Evolutionary conservation across 1,139 yeast genomes (phyloP), one percentile per base, ranked within the genome.

Genomic region (Yamadazyma triangularis): DNA sequence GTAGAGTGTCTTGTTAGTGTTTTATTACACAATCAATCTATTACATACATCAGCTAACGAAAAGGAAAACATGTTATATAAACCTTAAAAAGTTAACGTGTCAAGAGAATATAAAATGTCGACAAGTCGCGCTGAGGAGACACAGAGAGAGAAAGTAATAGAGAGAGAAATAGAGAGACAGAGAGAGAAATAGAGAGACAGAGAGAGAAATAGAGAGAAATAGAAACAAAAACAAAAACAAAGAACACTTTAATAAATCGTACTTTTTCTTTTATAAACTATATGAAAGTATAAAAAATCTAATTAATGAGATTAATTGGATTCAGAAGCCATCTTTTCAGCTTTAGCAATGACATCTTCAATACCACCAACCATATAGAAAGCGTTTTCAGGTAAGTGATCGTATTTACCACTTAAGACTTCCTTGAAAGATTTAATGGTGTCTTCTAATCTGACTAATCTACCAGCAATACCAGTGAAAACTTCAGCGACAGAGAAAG

Each of bases 321-420:
- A 74, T 73, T 87, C 96, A 66, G 95, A 77, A 71, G 97, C 96
- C 70, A 91, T 70, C 79, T 89, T 88, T 73, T 89, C 97, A 64
- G 96, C 97, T 82, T 91, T 91, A 65, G 96, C 93, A 65, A 87
- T 70, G 58, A 80, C 97, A 71, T 91, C 98, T 69, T 88, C 96
- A 59, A 91, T 88, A 77, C 95, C 95, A 77, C 98, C 98, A 71
- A 89, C 97, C 98, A 91, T 91, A 75, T 91, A 91, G 95, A 91
- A 91, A 57, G 98, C 98, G 64, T 83, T 85, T 77, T 91, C 98
- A 65, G 98, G 98, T 62, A 91, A 82, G 77, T 83, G 80, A 70
- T 91, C 98, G 78, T 89, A 87, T 80, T 91, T 91, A 74, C 98
- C 98, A 31, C 79, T 97, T 61, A 91, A 82, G 55, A 91, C 96